Evolutionary conservation across 768 basidiomycete genomes (phyloP).

Genomic region (Erythrobasidium yunnanense): DNA sequence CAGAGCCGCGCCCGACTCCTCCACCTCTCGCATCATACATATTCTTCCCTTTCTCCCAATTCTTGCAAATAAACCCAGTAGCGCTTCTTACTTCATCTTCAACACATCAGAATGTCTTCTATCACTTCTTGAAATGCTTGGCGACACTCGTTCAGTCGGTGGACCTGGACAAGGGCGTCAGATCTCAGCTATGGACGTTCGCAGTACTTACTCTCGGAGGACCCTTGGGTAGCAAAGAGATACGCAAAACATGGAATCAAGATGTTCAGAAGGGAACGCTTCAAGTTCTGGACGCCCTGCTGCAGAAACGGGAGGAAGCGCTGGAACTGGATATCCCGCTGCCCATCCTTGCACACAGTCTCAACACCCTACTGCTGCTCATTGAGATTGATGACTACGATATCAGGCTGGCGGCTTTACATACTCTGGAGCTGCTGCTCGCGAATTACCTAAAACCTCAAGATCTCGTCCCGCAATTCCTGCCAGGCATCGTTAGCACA

Average conservation of each 20-base stretch:
- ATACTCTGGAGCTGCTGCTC: not conserved
- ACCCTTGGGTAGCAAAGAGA: not conserved
- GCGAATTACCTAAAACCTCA: not conserved
- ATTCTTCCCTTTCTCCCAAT: constrained; percentile 24
- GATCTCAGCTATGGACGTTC: constrained; percentile 22
- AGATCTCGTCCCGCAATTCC: not conserved
- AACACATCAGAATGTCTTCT: constrained; percentile 9
- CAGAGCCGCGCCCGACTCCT: not conserved
- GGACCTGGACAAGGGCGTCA: not conserved
- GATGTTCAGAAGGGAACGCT: constrained; percentile 5
- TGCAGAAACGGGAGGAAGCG: not conserved
- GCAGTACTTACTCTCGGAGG: constrained; percentile 8
- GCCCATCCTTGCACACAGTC: constrained; percentile 11
- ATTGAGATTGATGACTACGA: not conserved
- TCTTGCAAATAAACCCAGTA: constrained; percentile 8
- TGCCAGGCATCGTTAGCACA: constrained; percentile 14
- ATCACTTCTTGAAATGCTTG: not conserved
- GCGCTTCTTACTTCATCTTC: constrained; percentile 1
- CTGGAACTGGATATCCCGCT: not conserved
- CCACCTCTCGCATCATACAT: constrained; percentile 5
- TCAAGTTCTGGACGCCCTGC: not conserved
- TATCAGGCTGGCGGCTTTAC: not conserved
- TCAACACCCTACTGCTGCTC: constrained; percentile 10
- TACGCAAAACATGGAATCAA: constrained; percentile 6
- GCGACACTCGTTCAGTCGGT: not conserved